Evolutionary conservation across 371 early-diverging fungal species (phyloP).

Genomic region (Mortierella sp.): DNA sequence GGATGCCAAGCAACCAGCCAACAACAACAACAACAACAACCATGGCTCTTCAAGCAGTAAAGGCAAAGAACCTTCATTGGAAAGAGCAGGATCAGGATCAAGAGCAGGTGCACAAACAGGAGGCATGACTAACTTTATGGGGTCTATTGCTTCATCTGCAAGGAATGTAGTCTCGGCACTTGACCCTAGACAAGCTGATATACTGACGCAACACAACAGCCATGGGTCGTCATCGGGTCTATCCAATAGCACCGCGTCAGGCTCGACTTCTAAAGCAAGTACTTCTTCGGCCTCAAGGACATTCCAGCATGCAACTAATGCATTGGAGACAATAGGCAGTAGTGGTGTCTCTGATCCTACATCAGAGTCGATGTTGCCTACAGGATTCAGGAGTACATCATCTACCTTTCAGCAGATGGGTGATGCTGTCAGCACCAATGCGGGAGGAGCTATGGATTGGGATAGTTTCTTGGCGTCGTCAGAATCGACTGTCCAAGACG

Average conservation of each 20-base stretch:
- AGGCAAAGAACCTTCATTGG: slow-evolving; percentile 10
- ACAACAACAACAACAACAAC: slow-evolving; percentile 2
- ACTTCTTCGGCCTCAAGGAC: slow-evolving; percentile 27
- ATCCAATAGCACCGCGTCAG: background rate
- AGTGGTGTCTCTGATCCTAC: background rate
- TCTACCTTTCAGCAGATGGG: background rate
- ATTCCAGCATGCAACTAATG: slow-evolving; percentile 36
- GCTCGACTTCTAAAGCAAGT: slow-evolving; percentile 13
- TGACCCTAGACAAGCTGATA: slow-evolving; percentile 34
- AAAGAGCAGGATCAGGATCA: slow-evolving; percentile 9
- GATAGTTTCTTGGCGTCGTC: slow-evolving; percentile 46
- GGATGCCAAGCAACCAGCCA: slow-evolving; percentile 20
- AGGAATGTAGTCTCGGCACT: slow-evolving; percentile 32
- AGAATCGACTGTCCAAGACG: slow-evolving; percentile 31
- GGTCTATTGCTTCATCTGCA: slow-evolving; percentile 22
- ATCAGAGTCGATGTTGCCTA: background rate
- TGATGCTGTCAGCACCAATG: background rate
- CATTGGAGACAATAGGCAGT: slow-evolving; percentile 30
- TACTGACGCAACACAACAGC: slow-evolving; percentile 23
- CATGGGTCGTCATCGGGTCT: slow-evolving; percentile 5
- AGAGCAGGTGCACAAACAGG: background rate
- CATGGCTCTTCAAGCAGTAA: background rate
- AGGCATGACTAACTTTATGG: slow-evolving; percentile 14
- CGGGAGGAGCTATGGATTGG: slow-evolving; percentile 38
- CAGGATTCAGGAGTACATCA: background rate